A percentile compares a stretch with the other conserved stretches of the same genome.
Evolutionary conservation across 768 basidiomycete genomes (phyloP).

Genomic region (Mycena belliarum): DNA sequence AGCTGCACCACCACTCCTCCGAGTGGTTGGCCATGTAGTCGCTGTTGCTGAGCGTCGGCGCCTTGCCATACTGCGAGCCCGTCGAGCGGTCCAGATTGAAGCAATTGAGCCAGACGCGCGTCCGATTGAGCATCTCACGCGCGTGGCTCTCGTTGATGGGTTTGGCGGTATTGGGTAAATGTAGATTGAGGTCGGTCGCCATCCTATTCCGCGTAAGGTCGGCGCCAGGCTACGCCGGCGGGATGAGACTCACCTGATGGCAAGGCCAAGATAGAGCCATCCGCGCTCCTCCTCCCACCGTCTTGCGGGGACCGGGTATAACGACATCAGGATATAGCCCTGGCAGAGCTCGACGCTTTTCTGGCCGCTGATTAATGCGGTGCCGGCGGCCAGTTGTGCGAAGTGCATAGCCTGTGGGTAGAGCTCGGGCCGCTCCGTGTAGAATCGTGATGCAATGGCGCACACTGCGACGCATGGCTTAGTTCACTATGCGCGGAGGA

Average conservation of each 20-base stretch:
- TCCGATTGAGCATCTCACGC: constrained; percentile 86
- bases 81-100: constrained; percentile 90
- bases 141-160: constrained; percentile 80
- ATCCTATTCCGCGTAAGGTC: constrained; percentile 48
- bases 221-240: constrained; percentile 1
- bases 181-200: constrained; percentile 88
- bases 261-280: constrained; percentile 88
- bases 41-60: constrained; percentile 71
- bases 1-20: constrained; percentile 69
- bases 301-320: constrained; percentile 74
- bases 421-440: constrained; percentile 66
- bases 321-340: constrained; percentile 77
- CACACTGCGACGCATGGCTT: constrained; percentile 56
- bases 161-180: constrained; percentile 71
- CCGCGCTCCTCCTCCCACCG: constrained; percentile 90
- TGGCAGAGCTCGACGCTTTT: constrained; percentile 86
- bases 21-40: constrained; percentile 78
- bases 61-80: constrained; percentile 86
- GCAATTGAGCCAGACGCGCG: constrained; percentile 88
- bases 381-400: constrained; percentile 76
- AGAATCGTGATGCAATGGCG: constrained; percentile 84
- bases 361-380: constrained; percentile 70
- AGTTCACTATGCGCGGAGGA: background rate
- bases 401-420: constrained; percentile 73
- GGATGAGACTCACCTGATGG: constrained; percentile 63